Evolutionary conservation across 257 asterid species (phyloP), one percentile per base, ranked within the genome.

Genomic region (Leptodermis oblonga): DNA sequence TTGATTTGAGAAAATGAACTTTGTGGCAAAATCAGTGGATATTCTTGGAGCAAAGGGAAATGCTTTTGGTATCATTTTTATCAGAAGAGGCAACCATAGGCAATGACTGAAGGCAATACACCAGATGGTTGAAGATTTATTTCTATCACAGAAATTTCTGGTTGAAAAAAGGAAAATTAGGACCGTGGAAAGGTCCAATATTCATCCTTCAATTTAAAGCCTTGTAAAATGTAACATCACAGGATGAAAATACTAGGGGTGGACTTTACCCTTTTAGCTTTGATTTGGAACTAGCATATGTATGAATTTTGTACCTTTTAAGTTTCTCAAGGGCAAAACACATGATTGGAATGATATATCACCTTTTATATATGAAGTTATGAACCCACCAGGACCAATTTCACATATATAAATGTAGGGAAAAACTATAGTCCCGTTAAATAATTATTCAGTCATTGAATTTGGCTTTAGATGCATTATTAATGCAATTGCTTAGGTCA

Each of bases 121-220:
- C 54, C 34, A 51, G 70, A 23, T 62, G 31, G 63, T 62, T 62
- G 69, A 71, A 49, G 14, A 12, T 33, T 8, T 53, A 25, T 53
- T 53, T 52, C 60, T 33, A 36, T 58, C 60, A 17, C 23, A 28
- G 22, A 54, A 45, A 65, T 62, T 36, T 54, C 54, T n/a, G 20
- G 41, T 37, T 7, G 1, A n/a, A n/a, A n/a, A n/a, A 26, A 48
- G 64, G 55, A 58, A 31, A 12, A 30, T 31, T 13, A 10, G 59
- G 22, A 66, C 8, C 4, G 4, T 7, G 28, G 28, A 66, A 66
- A n/a, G 15, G 6, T 10, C 25, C 20, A 70, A 45, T 49, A n/a
- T 43, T 45, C 48, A 5, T 41, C 28, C 41, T 42, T 59, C 41
- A 34, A 15, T 4, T 26, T 20, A 4, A 37, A 22, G 37, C 18